Evolutionary conservation across 305 asterid genomes (phyloP).

Genomic region (Fraxinus paxiana): DNA sequence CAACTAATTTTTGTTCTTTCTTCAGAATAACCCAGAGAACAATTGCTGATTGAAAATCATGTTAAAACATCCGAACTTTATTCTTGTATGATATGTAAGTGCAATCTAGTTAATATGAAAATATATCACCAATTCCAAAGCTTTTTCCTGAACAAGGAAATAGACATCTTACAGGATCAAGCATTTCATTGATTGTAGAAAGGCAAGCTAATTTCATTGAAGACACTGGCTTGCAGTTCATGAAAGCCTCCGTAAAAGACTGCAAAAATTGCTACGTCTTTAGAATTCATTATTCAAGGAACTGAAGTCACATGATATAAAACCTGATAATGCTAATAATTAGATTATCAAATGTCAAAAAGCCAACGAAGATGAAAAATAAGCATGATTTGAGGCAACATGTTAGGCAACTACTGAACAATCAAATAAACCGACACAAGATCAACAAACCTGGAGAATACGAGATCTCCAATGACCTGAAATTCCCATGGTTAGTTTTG

Average conservation of each 20-base stretch:
- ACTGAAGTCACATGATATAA: background rate
- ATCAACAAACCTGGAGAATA: constrained; percentile 60
- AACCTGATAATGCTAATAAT: background rate
- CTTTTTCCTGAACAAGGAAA: constrained; percentile 1
- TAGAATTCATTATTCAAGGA: background rate
- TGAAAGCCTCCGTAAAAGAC: constrained; percentile 70
- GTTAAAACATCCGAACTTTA: background rate
- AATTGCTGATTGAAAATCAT: background rate
- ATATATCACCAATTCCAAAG: constrained; percentile 12
- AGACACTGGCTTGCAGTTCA: constrained; percentile 57
- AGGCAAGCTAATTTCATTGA: constrained; percentile 73
- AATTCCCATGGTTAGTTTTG: constrained; percentile 53
- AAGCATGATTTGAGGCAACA: background rate
- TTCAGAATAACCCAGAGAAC: background rate
- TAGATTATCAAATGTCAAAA: constrained; percentile 6
- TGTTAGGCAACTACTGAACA: constrained; percentile 11
- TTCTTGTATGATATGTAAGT: background rate
- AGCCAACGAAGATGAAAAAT: background rate
- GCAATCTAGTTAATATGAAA: constrained; percentile 6
- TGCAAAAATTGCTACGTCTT: constrained; percentile 30
- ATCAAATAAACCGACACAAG: background rate
- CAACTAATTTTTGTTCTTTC: background rate
- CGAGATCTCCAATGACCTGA: constrained; percentile 68
- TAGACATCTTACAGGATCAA: constrained; percentile 64
- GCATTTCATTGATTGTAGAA: constrained; percentile 67